Evolutionary conservation across 768 basidiomycete genomes (phyloP).

Genomic region (Tephrocybe sp.): DNA sequence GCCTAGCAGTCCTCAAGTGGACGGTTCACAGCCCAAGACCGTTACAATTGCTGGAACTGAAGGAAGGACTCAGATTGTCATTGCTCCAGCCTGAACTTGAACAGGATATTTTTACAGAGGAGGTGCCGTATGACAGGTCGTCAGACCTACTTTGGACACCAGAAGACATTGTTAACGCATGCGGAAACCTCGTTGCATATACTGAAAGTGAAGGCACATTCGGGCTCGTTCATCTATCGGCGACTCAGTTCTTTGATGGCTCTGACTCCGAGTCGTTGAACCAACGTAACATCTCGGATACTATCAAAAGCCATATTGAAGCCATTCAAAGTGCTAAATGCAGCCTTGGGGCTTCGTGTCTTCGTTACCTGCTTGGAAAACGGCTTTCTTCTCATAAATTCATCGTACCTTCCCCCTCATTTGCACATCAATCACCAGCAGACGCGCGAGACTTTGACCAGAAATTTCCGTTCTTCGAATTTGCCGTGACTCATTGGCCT

Average conservation of each 20-base stretch:
- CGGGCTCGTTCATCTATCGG: conserved; percentile 4
- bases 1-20: too few species aligned
- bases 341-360: not conserved
- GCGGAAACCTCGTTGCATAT: not conserved
- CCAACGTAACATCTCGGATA: not conserved
- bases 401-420: not conserved
- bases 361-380: not conserved
- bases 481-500: conserved; percentile 1
- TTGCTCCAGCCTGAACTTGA: too few species aligned
- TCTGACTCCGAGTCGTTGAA: not conserved
- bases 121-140: too few species aligned
- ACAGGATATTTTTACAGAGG: too few species aligned
- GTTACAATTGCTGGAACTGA: too few species aligned
- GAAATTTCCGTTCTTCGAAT: conserved; percentile 1
- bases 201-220: too few species aligned
- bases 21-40: too few species aligned
- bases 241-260: not conserved
- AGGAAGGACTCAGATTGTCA: too few species aligned
- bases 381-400: not conserved
- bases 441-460: too few species aligned
- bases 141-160: conserved; percentile 1
- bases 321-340: not conserved
- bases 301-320: not conserved
- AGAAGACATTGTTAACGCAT: not conserved
- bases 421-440: not conserved